Percentiles rank a stretch among this genome's conserved stretches.
Evolutionary conservation across 2,329 filamentous ascomycete species (phyloP).

Genomic region (Aureobasidium mangrovei): DNA sequence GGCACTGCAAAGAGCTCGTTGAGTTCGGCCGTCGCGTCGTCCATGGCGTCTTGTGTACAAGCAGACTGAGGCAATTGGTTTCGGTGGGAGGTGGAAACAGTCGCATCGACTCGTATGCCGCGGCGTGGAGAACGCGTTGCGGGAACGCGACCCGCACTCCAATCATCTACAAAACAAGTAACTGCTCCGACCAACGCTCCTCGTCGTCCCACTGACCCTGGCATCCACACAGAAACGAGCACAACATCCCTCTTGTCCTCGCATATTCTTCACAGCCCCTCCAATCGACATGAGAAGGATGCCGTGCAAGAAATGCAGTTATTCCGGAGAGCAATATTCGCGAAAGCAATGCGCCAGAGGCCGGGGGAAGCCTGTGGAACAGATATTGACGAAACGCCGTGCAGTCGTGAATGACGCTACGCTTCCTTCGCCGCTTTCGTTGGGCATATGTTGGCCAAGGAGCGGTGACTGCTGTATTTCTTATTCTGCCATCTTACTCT

Average conservation of each 20-base stretch:
- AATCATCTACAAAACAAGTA: no score
- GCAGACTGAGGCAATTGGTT: background rate
- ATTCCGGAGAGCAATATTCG: background rate
- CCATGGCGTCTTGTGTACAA: conserved; percentile 32
- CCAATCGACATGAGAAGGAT: background rate
- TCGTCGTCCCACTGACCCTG: no score
- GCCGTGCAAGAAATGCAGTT: background rate
- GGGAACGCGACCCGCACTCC: no score
- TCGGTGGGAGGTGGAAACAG: background rate
- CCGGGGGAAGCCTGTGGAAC: background rate
- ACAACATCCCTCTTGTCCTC: no score
- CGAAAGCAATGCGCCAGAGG: background rate
- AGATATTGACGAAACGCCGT: background rate
- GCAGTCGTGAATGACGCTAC: conserved; percentile 8
- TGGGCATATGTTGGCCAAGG: background rate
- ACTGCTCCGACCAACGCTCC: no score
- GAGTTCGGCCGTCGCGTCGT: conserved; percentile 39
- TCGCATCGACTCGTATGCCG: background rate
- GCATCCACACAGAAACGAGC: no score
- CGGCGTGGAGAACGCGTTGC: no score
- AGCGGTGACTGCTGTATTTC: background rate
- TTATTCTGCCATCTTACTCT: background rate
- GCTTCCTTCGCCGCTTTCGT: background rate
- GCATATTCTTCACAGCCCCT: no score
- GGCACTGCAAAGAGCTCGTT: conserved; percentile 51